Percentiles rank a stretch among this genome's conserved stretches.
These are phyloP conservation scores for Herpetospermum pedunculosum DNA, from an alignment of 306 rosid species.

Conservation along the genomic window DNA sequence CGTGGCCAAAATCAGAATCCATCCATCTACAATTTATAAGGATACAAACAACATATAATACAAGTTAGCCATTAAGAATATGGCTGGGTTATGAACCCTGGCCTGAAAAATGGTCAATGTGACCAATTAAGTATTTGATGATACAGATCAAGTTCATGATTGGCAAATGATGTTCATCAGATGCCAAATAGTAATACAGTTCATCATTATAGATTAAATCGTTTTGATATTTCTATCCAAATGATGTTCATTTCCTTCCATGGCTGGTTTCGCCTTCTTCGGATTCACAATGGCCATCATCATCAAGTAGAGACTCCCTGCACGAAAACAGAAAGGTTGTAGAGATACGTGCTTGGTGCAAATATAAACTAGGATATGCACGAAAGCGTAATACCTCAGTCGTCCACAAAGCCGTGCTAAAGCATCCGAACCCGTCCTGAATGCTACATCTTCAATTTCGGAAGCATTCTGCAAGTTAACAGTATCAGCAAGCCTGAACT, in stretches of 20 bases:
- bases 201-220: background rate
- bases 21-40: background rate
- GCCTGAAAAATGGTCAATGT: background rate
- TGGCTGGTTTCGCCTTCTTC: conserved; percentile 1
- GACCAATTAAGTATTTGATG: background rate
- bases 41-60: background rate
- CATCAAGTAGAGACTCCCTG: conserved; percentile 5
- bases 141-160: background rate
- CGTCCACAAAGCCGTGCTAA: conserved; percentile 82
- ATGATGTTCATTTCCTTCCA: background rate
- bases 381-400: conserved; percentile 41
- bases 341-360: background rate
- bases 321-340: background rate
- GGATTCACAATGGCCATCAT: background rate
- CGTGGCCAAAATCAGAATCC: background rate
- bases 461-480: conserved; percentile 56
- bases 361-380: background rate
- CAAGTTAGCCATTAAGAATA: background rate
- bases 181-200: background rate
- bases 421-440: conserved; percentile 82
- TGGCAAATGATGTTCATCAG: background rate
- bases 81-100: background rate
- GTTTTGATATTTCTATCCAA: background rate
- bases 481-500: conserved; percentile 66
- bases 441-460: conserved; percentile 64